Conservation (phyloP, 345 rosid genomes). For the Salix exigua region DNA sequence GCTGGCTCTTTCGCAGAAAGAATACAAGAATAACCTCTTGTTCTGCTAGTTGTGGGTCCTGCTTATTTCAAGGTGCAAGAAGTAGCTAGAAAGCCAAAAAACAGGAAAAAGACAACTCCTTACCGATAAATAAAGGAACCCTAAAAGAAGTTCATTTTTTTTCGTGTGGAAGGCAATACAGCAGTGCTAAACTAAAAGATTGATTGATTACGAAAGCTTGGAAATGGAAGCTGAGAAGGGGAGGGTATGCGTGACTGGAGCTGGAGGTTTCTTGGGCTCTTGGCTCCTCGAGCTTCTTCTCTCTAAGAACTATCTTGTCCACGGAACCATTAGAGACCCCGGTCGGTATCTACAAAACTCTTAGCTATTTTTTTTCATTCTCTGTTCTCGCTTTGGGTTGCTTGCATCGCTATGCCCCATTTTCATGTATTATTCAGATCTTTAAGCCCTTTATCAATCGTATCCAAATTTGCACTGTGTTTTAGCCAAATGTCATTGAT, state of each 20-base stretch:
- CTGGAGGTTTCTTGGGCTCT: constrained; percentile 63
- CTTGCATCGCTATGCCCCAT: neutral
- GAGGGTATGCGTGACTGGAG: constrained; percentile 66
- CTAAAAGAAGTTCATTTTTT: too few species aligned
- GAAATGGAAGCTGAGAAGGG: constrained; percentile 35
- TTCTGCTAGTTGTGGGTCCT: too few species aligned
- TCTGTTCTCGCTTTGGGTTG: too few species aligned
- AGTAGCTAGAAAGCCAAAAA: too few species aligned
- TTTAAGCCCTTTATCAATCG: too few species aligned
- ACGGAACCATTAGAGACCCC: constrained; percentile 41
- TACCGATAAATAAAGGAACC: too few species aligned
- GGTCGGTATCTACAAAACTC: constrained; percentile 17
- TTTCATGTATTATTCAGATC: neutral
- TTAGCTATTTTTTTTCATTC: neutral
- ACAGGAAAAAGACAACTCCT: too few species aligned
- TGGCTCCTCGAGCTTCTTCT: constrained; percentile 63
- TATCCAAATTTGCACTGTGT: neutral
- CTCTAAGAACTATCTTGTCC: constrained; percentile 44
- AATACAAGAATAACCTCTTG: too few species aligned
- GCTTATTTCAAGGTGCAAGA: too few species aligned
- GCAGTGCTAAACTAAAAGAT: too few species aligned
- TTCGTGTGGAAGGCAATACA: too few species aligned
- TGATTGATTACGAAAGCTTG: neutral
- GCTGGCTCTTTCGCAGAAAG: too few species aligned
- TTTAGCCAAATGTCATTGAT: neutral